Evolutionary conservation across 805 yeast species (phyloP).

Genomic region (Candida chilensis): DNA sequence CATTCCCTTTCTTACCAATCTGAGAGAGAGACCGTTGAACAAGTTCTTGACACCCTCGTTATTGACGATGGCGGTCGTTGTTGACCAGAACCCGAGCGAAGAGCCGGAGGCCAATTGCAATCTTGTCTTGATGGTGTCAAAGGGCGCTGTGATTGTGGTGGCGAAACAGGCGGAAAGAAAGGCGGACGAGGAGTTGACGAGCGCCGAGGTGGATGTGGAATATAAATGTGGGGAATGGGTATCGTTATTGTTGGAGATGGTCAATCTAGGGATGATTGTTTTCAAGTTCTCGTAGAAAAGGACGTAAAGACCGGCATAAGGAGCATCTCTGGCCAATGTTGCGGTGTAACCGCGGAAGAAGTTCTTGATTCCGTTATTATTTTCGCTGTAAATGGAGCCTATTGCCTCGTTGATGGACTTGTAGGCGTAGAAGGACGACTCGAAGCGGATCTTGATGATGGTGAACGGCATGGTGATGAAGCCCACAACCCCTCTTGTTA

Average conservation of each 20-base stretch:
- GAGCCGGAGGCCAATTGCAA: constrained; percentile 77
- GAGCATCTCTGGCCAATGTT: constrained; percentile 86
- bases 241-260: constrained; percentile 8
- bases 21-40: constrained; percentile 76
- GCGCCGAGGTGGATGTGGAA: constrained; percentile 33
- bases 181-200: constrained; percentile 71
- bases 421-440: constrained; percentile 70
- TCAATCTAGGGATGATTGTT: constrained; percentile 34
- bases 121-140: constrained; percentile 88
- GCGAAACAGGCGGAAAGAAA: constrained; percentile 69
- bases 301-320: constrained; percentile 91
- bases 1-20: constrained; percentile 77
- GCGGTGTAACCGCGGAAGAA: constrained; percentile 86
- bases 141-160: constrained; percentile 86
- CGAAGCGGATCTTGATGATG: constrained; percentile 80
- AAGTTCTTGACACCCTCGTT: constrained; percentile 45
- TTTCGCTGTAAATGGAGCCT: constrained; percentile 43
- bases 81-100: too few species aligned
- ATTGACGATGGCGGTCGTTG: constrained; percentile 27
- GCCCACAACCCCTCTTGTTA: constrained; percentile 77
- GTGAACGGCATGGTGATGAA: constrained; percentile 92
- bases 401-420: constrained; percentile 54
- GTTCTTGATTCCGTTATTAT: constrained; percentile 46
- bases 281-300: constrained; percentile 76
- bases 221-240: too few species aligned